Percentiles rank a stretch among this genome's conserved stretches.
Conservation (phyloP, 2,329 filamentous ascomycete genomes). For the Cordyceps cicadae region DNA sequence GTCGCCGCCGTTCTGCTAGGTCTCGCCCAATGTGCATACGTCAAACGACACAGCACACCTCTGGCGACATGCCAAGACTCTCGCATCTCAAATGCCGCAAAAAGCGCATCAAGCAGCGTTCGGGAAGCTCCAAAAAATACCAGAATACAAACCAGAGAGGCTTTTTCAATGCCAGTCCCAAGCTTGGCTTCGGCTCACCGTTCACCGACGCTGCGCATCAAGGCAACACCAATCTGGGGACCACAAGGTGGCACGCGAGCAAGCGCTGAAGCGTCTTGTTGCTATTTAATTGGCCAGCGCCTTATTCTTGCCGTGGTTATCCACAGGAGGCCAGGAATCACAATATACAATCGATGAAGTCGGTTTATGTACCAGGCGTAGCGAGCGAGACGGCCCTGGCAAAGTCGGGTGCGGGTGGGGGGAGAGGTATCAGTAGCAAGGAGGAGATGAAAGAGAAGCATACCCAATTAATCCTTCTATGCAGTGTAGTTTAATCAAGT, state of each 20-base stretch:
- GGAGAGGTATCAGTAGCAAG: constrained; percentile 6
- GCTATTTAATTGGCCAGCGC: constrained; percentile 12
- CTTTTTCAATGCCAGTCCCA: neutral
- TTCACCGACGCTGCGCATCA: neutral
- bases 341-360: constrained; percentile 13
- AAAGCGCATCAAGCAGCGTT: neutral
- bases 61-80: neutral
- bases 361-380: constrained; percentile 7
- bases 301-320: constrained; percentile 10
- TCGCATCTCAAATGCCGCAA: neutral
- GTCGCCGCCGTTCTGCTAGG: neutral
- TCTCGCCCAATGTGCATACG: neutral
- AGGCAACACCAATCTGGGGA: neutral
- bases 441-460: constrained; percentile 7
- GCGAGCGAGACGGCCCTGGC: neutral
- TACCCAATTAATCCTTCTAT: constrained; percentile 9
- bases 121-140: neutral
- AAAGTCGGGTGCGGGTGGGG: neutral
- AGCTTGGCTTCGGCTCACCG: neutral
- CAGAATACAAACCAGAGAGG: neutral
- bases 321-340: constrained; percentile 9
- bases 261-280: neutral
- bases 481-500: constrained; percentile 1
- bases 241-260: neutral
- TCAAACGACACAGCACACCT: neutral